These are phyloP conservation scores for Ustilago curta DNA, from an alignment of 1,284 basidiomycete genomes.

Conservation along the genomic window DNA sequence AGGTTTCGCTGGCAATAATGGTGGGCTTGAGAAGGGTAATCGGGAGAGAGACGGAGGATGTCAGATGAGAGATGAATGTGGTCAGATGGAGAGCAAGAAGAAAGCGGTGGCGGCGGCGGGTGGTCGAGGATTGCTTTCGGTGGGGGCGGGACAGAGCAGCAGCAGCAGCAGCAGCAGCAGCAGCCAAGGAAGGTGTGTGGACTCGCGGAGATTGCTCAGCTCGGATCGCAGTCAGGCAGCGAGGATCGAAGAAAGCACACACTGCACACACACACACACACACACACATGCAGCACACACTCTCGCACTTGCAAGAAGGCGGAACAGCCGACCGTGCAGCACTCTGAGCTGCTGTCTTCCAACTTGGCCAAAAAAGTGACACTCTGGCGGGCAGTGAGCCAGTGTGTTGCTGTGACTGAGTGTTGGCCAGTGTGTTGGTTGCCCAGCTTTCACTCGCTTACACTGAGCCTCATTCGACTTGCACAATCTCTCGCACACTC, in stretches of 20 bases:
- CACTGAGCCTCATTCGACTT: too few relatives aligned
- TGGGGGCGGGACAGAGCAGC: not conserved
- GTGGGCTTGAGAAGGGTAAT: not conserved
- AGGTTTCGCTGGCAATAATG: slow-evolving; percentile 1
- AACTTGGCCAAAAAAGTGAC: slow-evolving; percentile 10
- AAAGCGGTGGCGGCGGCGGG: slow-evolving; percentile 2
- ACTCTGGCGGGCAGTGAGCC: slow-evolving; percentile 2
- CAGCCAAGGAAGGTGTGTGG: slow-evolving; percentile 4
- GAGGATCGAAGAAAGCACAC: slow-evolving; percentile 19
- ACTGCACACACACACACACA: not conserved
- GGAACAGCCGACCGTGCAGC: slow-evolving; percentile 17
- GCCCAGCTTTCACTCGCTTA: not conserved
- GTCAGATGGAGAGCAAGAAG: not conserved
- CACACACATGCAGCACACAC: slow-evolving; percentile 4
- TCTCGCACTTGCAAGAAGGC: not conserved
- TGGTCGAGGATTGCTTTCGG: not conserved
- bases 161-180: not conserved
- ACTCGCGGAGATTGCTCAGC: slow-evolving; percentile 16
- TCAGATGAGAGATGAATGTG: not conserved
- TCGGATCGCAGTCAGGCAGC: slow-evolving; percentile 4
- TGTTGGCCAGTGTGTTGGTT: not conserved
- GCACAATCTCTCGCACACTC: too few relatives aligned
- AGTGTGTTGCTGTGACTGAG: slow-evolving; percentile 1
- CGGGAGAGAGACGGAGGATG: not conserved
- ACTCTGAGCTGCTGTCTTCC: not conserved